phyloP scores from a whole-genome alignment of 352 stramenopile genomes.

The Phytopythium cucurbitacearum region DNA sequence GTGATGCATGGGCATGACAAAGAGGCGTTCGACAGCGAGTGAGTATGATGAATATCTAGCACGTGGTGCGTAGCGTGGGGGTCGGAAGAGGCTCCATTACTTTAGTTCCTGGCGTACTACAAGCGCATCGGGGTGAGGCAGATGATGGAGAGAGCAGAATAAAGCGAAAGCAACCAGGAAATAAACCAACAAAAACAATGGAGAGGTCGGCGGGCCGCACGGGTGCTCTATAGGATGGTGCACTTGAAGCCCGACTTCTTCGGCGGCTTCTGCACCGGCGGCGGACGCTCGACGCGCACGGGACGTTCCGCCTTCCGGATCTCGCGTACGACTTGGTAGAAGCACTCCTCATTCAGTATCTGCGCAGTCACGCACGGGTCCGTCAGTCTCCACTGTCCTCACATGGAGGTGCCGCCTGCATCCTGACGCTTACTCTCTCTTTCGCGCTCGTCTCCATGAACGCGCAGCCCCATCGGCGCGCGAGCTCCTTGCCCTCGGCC shows the following conservation, averaged over 20 bases:
- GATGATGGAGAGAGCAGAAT: too few relatives aligned
- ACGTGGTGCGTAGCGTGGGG: background rate
- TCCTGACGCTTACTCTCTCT: slow-evolving; percentile 46
- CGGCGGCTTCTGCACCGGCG: slow-evolving; percentile 47
- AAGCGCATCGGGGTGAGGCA: too few relatives aligned
- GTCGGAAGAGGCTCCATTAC: slow-evolving; percentile 12
- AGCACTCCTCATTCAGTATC: slow-evolving; percentile 89
- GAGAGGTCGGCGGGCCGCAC: slow-evolving; percentile 13
- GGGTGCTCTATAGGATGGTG: slow-evolving; percentile 40
- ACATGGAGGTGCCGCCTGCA: slow-evolving; percentile 5
- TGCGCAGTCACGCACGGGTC: slow-evolving; percentile 7
- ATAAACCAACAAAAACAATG: slow-evolving; percentile 10
- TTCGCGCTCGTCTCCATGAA: slow-evolving; percentile 90
- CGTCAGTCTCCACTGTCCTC: slow-evolving; percentile 2
- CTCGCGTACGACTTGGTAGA: slow-evolving; percentile 86
- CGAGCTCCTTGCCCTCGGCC: slow-evolving; percentile 60
- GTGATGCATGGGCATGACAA: background rate
- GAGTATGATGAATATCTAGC: too few relatives aligned
- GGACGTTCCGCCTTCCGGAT: slow-evolving; percentile 80
- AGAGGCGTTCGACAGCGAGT: too few relatives aligned
- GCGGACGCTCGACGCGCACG: slow-evolving; percentile 31
- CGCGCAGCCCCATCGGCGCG: slow-evolving; percentile 70
- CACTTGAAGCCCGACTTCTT: slow-evolving; percentile 67
- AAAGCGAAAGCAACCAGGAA: too few relatives aligned
- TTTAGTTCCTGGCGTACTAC: slow-evolving; percentile 12